Evolutionary conservation across 305 asterid species (phyloP), one percentile per base, ranked within the genome.

Genomic region (Fraxinus nigra): DNA sequence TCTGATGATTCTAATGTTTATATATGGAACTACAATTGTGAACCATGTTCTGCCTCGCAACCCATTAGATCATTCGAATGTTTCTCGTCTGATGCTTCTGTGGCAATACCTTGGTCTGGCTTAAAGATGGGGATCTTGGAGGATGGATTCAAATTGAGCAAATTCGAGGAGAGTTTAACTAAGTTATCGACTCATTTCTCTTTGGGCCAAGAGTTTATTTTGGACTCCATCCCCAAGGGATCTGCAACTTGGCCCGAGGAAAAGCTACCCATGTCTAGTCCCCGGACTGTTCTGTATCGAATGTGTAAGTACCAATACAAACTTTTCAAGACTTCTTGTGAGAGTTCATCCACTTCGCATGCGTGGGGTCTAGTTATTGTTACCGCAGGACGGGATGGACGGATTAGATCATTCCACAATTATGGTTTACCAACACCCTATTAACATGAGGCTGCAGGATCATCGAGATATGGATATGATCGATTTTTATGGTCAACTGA

Each of bases 221-320:
- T 90, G 2, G 97, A 90, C 86, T 83, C 93, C 78, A 87, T 82
- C 80, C 86, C 92, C 13, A 90, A 87, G 77, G 95, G 93, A 73
- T 89, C 97, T 1, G 99, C 98, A 33, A 96, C 99, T 67, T 96
- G 99, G 99, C 99, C 99, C 0, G 99, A 96, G 89, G 99, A 95
- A 83, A 93, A 92, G 89, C 97, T 92, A 75, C 94, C 92, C 0
- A 28, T 80, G 3, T 82, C 94, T 4, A 88, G 83, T 61, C 89
- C 87, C 7, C 86, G 40, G 70, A 26, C 81, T 2, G 28, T 76
- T 0, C 56, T 88, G 11, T 84, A 93, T 40, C 82, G 81, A 11
- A 69, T 93, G 86, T 86, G 90, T 78, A 95, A 86, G 87, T 87
- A 94, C 14, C 90, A 90, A 82, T 90, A 87, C 87, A 92, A 87